Evolutionary conservation across 2,329 filamentous ascomycete species (phyloP).

Genomic region (Sarocladiaceae sp.): DNA sequence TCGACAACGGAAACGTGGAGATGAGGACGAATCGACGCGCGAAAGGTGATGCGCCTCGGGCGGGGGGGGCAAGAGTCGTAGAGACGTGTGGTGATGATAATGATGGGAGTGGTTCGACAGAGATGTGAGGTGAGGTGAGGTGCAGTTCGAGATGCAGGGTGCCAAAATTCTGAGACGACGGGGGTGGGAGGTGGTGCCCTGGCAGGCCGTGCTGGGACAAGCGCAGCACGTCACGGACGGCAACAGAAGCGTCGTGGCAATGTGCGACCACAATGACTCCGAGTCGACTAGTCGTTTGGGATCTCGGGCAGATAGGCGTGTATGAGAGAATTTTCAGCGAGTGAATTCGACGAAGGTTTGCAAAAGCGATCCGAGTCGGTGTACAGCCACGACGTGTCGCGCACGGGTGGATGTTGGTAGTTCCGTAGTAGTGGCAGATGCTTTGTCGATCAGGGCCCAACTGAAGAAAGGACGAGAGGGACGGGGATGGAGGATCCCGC

Average conservation of each 20-base stretch:
- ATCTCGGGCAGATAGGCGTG: too few species aligned
- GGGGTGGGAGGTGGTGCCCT: neutral
- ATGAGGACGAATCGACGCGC: neutral
- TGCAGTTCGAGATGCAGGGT: slow-evolving; percentile 7
- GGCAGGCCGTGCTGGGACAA: too few species aligned
- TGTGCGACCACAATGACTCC: neutral
- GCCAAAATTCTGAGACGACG: slow-evolving; percentile 10
- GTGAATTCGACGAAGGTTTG: too few species aligned
- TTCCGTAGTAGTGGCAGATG: too few species aligned
- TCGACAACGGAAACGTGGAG: neutral
- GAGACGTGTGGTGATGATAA: slow-evolving; percentile 5
- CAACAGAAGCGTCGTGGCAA: neutral
- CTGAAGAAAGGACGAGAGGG: neutral
- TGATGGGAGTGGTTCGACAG: slow-evolving; percentile 9
- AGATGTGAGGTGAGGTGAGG: neutral
- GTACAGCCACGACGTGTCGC: too few species aligned
- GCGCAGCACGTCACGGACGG: slow-evolving; percentile 1
- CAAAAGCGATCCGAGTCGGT: too few species aligned
- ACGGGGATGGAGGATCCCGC: too few species aligned
- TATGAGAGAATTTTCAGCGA: too few species aligned
- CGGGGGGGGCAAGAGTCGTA: neutral
- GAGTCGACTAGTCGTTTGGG: neutral
- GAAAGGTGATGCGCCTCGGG: neutral
- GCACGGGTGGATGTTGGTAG: too few species aligned
- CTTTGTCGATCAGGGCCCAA: slow-evolving; percentile 5